Percentiles rank a stretch among this genome's conserved stretches.
Evolutionary conservation across 2,329 filamentous ascomycete species (phyloP).

Genomic region (Aspergillus neotritici): DNA sequence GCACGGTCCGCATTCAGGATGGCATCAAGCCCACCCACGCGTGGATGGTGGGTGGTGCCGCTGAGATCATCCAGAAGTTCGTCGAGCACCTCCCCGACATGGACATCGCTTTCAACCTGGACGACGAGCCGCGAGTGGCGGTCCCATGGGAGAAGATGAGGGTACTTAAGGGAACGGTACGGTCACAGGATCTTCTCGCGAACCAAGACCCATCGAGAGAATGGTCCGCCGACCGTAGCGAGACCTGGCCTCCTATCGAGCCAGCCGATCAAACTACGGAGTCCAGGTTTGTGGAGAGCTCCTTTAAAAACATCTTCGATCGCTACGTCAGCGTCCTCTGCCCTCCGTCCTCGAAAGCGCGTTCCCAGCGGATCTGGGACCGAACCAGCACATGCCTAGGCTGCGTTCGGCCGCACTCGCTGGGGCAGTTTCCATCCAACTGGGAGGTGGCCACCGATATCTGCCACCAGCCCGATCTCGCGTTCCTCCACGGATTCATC

Average conservation of each 20-base stretch:
- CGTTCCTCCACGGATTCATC: slow-evolving; percentile 67
- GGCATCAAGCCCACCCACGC: slow-evolving; percentile 51
- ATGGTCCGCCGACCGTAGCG: slow-evolving; percentile 36
- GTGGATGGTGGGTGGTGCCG: slow-evolving; percentile 54
- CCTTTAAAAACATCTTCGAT: slow-evolving; percentile 38
- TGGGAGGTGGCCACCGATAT: slow-evolving; percentile 62
- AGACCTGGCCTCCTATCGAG: slow-evolving; percentile 35
- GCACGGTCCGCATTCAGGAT: slow-evolving; percentile 45
- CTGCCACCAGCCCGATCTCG: slow-evolving; percentile 72
- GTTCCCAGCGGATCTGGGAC: slow-evolving; percentile 58
- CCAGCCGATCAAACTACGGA: slow-evolving; percentile 28
- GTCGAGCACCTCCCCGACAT: slow-evolving; percentile 54
- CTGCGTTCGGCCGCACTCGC: slow-evolving; percentile 60
- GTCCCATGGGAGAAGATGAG: slow-evolving; percentile 46
- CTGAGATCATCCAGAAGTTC: slow-evolving; percentile 51
- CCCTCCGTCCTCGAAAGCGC: slow-evolving; percentile 55
- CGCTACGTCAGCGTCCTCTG: slow-evolving; percentile 51
- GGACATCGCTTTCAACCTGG: slow-evolving; percentile 59
- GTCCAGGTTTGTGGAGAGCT: slow-evolving; percentile 37
- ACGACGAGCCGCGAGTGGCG: slow-evolving; percentile 54
- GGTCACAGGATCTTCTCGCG: slow-evolving; percentile 12
- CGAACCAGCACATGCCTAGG: slow-evolving; percentile 58
- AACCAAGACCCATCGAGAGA: slow-evolving; percentile 18
- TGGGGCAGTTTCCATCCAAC: slow-evolving; percentile 60
- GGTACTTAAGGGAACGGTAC: slow-evolving; percentile 28